Percentiles rank a stretch among this genome's conserved stretches.
Conservation (phyloP, 1,139 yeast genomes). For the Sugiyamaella castrensis region DNA sequence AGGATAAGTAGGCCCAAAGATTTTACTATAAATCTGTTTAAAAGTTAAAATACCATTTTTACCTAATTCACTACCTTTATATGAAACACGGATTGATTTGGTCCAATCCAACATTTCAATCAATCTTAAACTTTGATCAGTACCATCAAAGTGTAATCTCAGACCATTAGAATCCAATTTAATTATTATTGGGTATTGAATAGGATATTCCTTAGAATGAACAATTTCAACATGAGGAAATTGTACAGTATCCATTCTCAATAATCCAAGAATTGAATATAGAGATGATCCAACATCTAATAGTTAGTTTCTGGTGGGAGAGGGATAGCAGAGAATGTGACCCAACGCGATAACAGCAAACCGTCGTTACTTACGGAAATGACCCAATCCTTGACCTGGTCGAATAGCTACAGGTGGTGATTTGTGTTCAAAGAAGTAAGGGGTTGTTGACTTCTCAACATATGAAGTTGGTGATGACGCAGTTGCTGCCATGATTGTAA, state of each 20-base stretch:
- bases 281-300: slow-evolving; percentile 29
- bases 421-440: slow-evolving; percentile 4
- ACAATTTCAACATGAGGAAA: slow-evolving; percentile 30
- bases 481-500: slow-evolving; percentile 5
- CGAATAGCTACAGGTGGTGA: slow-evolving; percentile 4
- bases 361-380: slow-evolving; percentile 6
- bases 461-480: slow-evolving; percentile 10
- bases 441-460: neutral
- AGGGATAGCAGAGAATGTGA: neutral
- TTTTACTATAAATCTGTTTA: slow-evolving; percentile 30
- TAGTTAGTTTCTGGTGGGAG: slow-evolving; percentile 1
- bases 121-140: slow-evolving; percentile 28
- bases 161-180: slow-evolving; percentile 30
- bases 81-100: slow-evolving; percentile 19
- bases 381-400: slow-evolving; percentile 13
- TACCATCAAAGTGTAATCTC: slow-evolving; percentile 31
- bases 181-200: slow-evolving; percentile 24
- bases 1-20: slow-evolving; percentile 38
- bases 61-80: slow-evolving; percentile 31
- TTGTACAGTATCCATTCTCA: slow-evolving; percentile 25
- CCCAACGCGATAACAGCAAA: neutral
- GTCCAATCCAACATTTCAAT: slow-evolving; percentile 32
- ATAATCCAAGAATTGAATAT: slow-evolving; percentile 22
- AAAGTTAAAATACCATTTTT: slow-evolving; percentile 26
- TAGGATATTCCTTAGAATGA: slow-evolving; percentile 24